phyloP scores from a whole-genome alignment of 2,329 filamentous ascomycete species.

The Ascochyta fabae region DNA sequence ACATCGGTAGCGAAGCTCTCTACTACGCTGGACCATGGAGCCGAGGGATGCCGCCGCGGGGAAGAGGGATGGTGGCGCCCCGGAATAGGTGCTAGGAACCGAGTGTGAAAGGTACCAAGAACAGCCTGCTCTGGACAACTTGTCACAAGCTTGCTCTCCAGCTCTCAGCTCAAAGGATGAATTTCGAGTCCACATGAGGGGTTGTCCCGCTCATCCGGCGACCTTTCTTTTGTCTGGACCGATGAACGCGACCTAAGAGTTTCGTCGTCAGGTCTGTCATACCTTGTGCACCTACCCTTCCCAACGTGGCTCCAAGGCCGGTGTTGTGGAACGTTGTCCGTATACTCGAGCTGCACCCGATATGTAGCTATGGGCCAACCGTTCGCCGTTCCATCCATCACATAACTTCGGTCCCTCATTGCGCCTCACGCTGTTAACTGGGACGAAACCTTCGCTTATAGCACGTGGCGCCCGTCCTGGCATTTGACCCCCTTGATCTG shows the following conservation, averaged over 20 bases:
- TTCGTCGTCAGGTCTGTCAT: constrained; percentile 16
- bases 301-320: constrained; percentile 23
- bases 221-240: constrained; percentile 14
- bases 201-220: background rate
- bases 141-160: background rate
- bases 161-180: background rate
- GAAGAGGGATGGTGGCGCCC: background rate
- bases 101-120: background rate
- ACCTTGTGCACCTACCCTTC: constrained; percentile 21
- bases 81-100: background rate
- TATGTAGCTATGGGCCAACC: constrained; percentile 11
- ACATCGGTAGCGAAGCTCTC: background rate
- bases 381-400: constrained; percentile 4
- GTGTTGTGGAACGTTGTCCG: constrained; percentile 23
- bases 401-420: constrained; percentile 10
- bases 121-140: background rate
- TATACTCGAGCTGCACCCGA: constrained; percentile 18
- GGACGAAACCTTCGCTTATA: constrained; percentile 6
- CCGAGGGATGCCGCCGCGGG: background rate
- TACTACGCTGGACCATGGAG: background rate
- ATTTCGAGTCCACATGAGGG: constrained; percentile 1
- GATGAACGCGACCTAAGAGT: constrained; percentile 4
- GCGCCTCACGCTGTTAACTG: constrained; percentile 3
- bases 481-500: background rate
- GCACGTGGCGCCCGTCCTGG: constrained; percentile 8